Evolutionary conservation across 1,284 basidiomycete species (phyloP).

Genomic region (Ustilago bromivora): DNA sequence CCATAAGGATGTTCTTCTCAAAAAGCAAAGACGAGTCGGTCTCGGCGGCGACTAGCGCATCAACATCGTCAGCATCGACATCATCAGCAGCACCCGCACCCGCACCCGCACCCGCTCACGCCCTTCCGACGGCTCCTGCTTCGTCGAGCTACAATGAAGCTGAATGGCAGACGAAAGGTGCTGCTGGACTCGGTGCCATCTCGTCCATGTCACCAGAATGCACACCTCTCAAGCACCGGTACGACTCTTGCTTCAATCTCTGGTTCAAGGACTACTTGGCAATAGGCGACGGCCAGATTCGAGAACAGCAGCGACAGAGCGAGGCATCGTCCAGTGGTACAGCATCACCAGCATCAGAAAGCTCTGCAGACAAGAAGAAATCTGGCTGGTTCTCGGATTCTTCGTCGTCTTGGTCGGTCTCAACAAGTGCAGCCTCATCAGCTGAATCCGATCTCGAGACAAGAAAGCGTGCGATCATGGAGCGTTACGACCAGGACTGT

Average conservation of each 20-base stretch:
- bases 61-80: conserved; percentile 16
- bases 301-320: conserved; percentile 67
- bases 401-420: conserved; percentile 18
- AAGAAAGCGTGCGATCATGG: conserved; percentile 49
- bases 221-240: conserved; percentile 87
- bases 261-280: conserved; percentile 93
- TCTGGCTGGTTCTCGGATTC: conserved; percentile 41
- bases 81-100: conserved; percentile 5
- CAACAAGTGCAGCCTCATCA: conserved; percentile 21
- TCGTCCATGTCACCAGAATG: conserved; percentile 78
- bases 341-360: conserved; percentile 4
- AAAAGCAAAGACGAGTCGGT: conserved; percentile 15
- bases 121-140: not conserved
- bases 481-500: conserved; percentile 80
- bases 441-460: conserved; percentile 26
- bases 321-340: conserved; percentile 68
- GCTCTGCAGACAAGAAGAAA: conserved; percentile 17
- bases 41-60: conserved; percentile 4
- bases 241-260: conserved; percentile 93
- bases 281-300: conserved; percentile 54
- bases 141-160: conserved; percentile 5
- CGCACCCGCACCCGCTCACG: not conserved
- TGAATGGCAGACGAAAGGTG: conserved; percentile 35
- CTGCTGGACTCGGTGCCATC: conserved; percentile 58
- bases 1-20: conserved; percentile 31